Percentiles rank a stretch among this genome's conserved stretches.
Conservation (phyloP, 1,139 yeast species). For the Groenewaldozyma sp. region DNA sequence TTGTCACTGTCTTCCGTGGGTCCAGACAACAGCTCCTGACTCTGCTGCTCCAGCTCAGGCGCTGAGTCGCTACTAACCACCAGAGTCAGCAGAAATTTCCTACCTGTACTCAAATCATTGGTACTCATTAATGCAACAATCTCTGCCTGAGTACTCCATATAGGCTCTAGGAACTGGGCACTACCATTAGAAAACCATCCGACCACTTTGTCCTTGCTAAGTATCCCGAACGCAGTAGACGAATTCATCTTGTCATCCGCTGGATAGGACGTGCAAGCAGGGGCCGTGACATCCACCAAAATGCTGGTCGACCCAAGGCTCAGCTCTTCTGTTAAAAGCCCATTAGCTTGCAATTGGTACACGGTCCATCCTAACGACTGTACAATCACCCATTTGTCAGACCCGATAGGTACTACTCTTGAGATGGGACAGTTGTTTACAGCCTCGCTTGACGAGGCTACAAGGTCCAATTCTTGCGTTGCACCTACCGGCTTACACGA, state of each 20-base stretch:
- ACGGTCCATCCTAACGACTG: constrained; percentile 19
- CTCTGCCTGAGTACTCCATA: constrained; percentile 16
- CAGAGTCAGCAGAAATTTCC: too few species aligned
- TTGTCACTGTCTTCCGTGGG: too few species aligned
- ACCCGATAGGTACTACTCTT: constrained; percentile 14
- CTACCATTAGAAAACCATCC: constrained; percentile 18
- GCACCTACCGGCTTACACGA: neutral
- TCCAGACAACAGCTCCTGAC: too few species aligned
- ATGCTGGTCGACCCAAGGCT: constrained; percentile 16
- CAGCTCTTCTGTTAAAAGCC: constrained; percentile 11
- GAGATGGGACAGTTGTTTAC: constrained; percentile 8
- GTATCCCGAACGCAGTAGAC: constrained; percentile 14
- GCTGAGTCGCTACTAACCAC: too few species aligned
- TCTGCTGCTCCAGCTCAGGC: too few species aligned
- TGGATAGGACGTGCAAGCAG: too few species aligned
- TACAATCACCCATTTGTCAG: constrained; percentile 16
- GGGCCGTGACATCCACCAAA: constrained; percentile 10
- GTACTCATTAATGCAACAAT: too few species aligned
- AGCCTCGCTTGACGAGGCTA: neutral
- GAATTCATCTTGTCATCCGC: constrained; percentile 4
- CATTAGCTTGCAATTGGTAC: constrained; percentile 18
- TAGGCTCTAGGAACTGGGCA: constrained; percentile 18
- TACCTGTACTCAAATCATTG: too few species aligned
- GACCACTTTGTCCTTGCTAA: constrained; percentile 16
- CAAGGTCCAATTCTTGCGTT: neutral